phyloP scores from a whole-genome alignment of 305 asterid species.

The Withania somnifera region DNA sequence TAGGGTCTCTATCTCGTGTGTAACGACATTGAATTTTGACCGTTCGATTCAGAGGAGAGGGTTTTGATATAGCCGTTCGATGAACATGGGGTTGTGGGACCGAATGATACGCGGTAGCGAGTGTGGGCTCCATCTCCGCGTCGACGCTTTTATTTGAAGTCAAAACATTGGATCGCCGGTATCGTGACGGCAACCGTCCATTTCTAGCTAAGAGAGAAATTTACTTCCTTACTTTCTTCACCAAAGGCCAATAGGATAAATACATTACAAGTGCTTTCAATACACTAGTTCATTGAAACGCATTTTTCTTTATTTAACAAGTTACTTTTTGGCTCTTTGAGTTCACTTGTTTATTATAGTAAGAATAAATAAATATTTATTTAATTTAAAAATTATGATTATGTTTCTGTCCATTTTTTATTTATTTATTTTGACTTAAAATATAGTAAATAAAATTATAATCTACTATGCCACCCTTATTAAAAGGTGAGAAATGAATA shows the following conservation, averaged over 20 bases:
- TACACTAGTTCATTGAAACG: too few relatives aligned
- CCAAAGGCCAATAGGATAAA: neutral
- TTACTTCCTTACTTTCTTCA: neutral
- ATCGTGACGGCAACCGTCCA: neutral
- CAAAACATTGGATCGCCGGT: slow-evolving; percentile 1
- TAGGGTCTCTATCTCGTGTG: slow-evolving; percentile 53
- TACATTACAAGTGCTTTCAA: too few relatives aligned
- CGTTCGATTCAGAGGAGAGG: slow-evolving; percentile 10
- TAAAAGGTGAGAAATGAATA: too few relatives aligned
- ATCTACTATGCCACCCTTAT: too few relatives aligned
- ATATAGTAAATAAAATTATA: too few relatives aligned
- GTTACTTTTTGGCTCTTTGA: too few relatives aligned
- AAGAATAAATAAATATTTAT: too few relatives aligned
- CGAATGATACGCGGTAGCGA: slow-evolving; percentile 31
- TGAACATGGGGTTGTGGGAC: slow-evolving; percentile 19
- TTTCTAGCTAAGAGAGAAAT: neutral
- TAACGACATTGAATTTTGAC: slow-evolving; percentile 14
- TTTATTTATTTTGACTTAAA: too few relatives aligned
- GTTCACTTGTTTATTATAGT: too few relatives aligned
- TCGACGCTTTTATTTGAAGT: slow-evolving; percentile 1
- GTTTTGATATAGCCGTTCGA: slow-evolving; percentile 21
- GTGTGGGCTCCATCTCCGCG: slow-evolving; percentile 14
- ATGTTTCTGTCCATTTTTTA: too few relatives aligned
- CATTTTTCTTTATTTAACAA: too few relatives aligned
- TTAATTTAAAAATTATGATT: too few relatives aligned